Evolutionary conservation across 140 eudicot species (phyloP).

Genomic region (Flaveria floridana): DNA sequence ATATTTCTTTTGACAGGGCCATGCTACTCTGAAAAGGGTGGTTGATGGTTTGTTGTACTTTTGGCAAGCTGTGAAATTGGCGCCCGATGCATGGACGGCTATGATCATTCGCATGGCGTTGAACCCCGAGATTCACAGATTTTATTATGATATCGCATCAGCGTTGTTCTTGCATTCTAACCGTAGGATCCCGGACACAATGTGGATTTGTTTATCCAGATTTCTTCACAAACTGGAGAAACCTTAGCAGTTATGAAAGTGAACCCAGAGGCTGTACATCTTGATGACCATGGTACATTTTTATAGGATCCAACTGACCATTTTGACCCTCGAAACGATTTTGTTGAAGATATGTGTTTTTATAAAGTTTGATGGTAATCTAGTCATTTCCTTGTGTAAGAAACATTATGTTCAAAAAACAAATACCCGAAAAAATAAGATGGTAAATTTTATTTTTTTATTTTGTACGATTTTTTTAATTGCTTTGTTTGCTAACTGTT

Average conservation of each 20-base stretch:
- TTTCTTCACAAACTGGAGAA: slow-evolving; percentile 45
- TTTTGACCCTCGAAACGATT: slow-evolving; percentile 20
- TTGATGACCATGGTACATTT: slow-evolving; percentile 22
- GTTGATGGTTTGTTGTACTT: slow-evolving; percentile 54
- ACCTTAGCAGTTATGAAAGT: neutral
- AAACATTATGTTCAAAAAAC: neutral
- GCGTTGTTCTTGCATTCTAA: slow-evolving; percentile 45
- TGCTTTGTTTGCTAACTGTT: neutral
- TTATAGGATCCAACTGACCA: slow-evolving; percentile 35
- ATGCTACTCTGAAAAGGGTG: slow-evolving; percentile 53
- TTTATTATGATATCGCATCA: slow-evolving; percentile 48
- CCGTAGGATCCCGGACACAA: slow-evolving; percentile 47
- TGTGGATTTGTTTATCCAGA: slow-evolving; percentile 57
- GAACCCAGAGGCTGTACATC: slow-evolving; percentile 23
- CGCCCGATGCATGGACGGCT: slow-evolving; percentile 84
- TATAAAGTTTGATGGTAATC: slow-evolving; percentile 20
- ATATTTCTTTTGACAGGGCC: slow-evolving; percentile 40
- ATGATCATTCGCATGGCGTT: slow-evolving; percentile 69
- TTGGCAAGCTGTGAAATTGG: slow-evolving; percentile 65
- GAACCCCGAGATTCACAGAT: slow-evolving; percentile 69
- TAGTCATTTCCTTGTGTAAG: slow-evolving; percentile 25
- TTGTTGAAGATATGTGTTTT: slow-evolving; percentile 2
- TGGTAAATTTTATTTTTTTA: slow-evolving; percentile 14
- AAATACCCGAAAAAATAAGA: slow-evolving; percentile 26
- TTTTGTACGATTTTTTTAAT: slow-evolving; percentile 1